Evolutionary conservation across 306 rosid genomes (phyloP), one percentile per base, ranked within the genome.

Genomic region (Acacia acuminata): DNA sequence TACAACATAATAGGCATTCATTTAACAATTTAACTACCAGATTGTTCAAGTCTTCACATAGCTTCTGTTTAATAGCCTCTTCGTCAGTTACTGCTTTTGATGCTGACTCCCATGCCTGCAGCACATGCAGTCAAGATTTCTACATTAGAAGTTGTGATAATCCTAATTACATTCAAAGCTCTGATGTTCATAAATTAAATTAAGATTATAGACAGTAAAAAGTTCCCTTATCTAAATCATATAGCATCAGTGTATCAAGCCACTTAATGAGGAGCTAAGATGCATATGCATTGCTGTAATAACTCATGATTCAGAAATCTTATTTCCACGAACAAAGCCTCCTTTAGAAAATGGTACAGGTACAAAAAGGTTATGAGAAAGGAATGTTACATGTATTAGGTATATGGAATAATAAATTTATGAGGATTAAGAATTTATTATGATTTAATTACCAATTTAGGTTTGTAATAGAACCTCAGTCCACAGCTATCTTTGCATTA

Each of bases 21-120:
- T 61, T 61, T 24, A 25, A 61, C 34, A 61, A 12, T 61, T 8
- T 61, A 24, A 10, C 16, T 61, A 61, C 67, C 67, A 61, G 67
- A 25, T 61, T 61, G 67, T 61, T 61, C 67, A 61, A 12, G 67
- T 61, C 67, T 61, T 61, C 67, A 61, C 67, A 61, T 25, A 61
- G 67, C 67, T 61, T 61, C 67, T 61, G 67, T 61, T 61, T 61
- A 0, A 61, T 61, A 61, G 67, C 67, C 67, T 61, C 67, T 22
- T 61, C 67, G 13, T 61, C 67, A 4, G 3, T 25, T 22, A 61
- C 67, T 24, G 36, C 34, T 25, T 61, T 61, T 5, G 36, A 61
- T 61, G 67, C 67, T 61, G 67, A 11, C 12, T 61, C 36, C 67
- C 67, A 61, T 61, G 25, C 36, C 67, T 61, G 36, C 17, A 61